Conservation (phyloP, 768 basidiomycete species). For the Sarcomyxa edulis region DNA sequence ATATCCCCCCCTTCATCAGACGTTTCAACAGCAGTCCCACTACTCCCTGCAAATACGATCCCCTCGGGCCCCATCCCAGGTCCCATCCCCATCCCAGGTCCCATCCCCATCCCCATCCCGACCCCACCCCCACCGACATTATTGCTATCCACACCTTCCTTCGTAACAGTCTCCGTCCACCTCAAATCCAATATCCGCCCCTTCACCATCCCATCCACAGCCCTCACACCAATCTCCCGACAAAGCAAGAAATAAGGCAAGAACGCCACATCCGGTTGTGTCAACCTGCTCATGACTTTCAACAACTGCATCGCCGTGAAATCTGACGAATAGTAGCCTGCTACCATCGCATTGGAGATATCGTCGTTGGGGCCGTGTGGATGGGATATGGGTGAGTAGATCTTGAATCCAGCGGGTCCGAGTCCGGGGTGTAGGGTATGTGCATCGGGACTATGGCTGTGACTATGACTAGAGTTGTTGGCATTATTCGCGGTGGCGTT, state of each 20-base stretch:
- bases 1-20: constrained; percentile 7
- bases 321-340: constrained; percentile 52
- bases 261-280: constrained; percentile 55
- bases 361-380: constrained; percentile 21
- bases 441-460: constrained; percentile 14
- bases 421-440: constrained; percentile 55
- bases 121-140: constrained; percentile 12
- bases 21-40: constrained; percentile 11
- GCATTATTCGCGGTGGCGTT: constrained; percentile 23
- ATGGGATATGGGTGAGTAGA: constrained; percentile 43
- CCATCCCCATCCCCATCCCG: constrained; percentile 12
- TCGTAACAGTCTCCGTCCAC: constrained; percentile 69
- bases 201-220: constrained; percentile 82
- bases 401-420: constrained; percentile 59
- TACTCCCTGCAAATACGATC: constrained; percentile 7
- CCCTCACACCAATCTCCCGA: constrained; percentile 75
- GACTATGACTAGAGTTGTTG: constrained; percentile 31
- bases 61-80: constrained; percentile 8
- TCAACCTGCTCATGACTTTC: constrained; percentile 76
- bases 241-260: constrained; percentile 80
- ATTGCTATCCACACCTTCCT: constrained; percentile 38
- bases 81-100: constrained; percentile 13
- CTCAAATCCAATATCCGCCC: constrained; percentile 69
- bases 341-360: constrained; percentile 26
- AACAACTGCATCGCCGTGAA: constrained; percentile 79